These are phyloP conservation scores for Rhynchospora tenuis DNA, from an alignment of 176 grass and related monocot species.

Conservation along the genomic window DNA sequence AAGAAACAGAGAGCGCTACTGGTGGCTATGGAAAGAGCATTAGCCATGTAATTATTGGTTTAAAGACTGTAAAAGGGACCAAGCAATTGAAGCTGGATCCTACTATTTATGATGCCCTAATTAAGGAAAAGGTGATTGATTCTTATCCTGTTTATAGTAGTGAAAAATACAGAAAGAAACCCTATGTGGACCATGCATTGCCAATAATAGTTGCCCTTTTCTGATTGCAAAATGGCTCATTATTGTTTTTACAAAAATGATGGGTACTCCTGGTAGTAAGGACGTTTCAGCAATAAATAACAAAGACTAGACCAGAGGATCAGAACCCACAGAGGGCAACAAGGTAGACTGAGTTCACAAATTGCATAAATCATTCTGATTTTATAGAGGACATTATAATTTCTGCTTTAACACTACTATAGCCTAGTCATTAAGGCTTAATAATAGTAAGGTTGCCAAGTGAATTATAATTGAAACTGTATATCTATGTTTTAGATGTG, in stretches of 20 bases:
- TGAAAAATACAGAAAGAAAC: not conserved
- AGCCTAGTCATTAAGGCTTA: not conserved
- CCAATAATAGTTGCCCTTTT: not conserved
- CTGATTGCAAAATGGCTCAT: not conserved
- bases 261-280: not conserved
- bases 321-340: not conserved
- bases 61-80: constrained; percentile 97
- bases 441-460: too few species aligned
- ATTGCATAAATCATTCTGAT: not conserved
- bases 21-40: constrained; percentile 88
- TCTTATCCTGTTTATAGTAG: not conserved
- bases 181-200: not conserved
- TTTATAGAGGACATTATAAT: not conserved
- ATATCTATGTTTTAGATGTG: not conserved
- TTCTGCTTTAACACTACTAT: not conserved
- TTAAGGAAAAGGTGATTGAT: constrained; percentile 85
- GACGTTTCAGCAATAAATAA: not conserved
- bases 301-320: not conserved
- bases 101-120: constrained; percentile 94
- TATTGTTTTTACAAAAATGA: not conserved
- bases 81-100: constrained; percentile 91
- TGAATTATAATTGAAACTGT: not conserved
- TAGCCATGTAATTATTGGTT: constrained; percentile 78
- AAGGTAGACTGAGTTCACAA: not conserved
- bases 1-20: constrained; percentile 69